phyloP scores from a whole-genome alignment of 2,329 filamentous ascomycete genomes.

The Paecilomyces variotii region DNA sequence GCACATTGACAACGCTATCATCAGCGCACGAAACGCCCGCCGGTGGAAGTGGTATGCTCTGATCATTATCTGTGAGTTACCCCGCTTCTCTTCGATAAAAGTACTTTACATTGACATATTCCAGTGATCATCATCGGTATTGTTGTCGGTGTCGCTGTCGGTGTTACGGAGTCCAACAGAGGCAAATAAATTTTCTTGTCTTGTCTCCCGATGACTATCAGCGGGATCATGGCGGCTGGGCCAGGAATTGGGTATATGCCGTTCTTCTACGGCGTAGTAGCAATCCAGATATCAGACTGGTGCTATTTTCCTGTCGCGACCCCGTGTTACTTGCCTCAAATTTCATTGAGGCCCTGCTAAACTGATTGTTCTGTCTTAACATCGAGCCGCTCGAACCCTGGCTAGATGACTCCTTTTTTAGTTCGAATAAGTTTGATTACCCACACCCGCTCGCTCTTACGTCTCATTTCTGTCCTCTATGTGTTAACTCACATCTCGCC shows the following conservation, averaged over 20 bases:
- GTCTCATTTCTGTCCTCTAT: constrained; percentile 12
- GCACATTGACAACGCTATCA: constrained; percentile 73
- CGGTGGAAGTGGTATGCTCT: constrained; percentile 98
- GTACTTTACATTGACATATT: constrained; percentile 5
- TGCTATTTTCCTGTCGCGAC: neutral
- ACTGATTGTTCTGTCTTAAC: neutral
- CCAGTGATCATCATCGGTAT: constrained; percentile 48
- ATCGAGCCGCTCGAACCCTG: neutral
- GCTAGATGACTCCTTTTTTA: constrained; percentile 6
- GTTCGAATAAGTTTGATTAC: constrained; percentile 4
- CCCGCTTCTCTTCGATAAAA: neutral
- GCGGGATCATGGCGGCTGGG: neutral
- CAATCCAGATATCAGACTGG: neutral
- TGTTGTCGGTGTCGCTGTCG: constrained; percentile 44
- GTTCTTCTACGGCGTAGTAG: neutral
- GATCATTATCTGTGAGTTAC: constrained; percentile 54
- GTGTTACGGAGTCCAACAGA: constrained; percentile 32
- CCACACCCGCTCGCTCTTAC: constrained; percentile 4
- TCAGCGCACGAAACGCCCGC: constrained; percentile 68
- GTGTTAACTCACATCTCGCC: constrained; percentile 8
- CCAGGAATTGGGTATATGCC: neutral
- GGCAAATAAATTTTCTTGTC: constrained; percentile 10
- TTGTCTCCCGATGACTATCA: constrained; percentile 1
- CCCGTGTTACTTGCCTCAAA: neutral
- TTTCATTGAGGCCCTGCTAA: neutral